These are phyloP conservation scores for Venturiaceae sp. DNA, from an alignment of 2,329 filamentous ascomycete species.

Conservation along the genomic window DNA sequence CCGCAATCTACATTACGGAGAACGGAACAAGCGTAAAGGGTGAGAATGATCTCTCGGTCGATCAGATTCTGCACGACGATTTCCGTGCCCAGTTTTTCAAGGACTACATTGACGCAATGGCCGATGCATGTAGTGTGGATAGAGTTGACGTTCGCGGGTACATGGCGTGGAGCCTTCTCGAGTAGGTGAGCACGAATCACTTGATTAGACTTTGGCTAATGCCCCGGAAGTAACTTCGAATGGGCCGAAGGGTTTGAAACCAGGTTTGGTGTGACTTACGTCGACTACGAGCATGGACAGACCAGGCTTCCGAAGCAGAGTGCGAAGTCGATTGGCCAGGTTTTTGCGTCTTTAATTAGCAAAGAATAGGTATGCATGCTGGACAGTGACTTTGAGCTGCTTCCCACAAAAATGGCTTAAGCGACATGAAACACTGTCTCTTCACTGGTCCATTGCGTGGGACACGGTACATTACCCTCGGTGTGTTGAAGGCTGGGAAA, in stretches of 20 bases:
- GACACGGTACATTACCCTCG: not conserved
- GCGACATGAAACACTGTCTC: not conserved
- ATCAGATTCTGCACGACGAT: constrained; percentile 68
- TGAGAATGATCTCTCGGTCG: constrained; percentile 64
- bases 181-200: constrained; percentile 39
- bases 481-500: not conserved
- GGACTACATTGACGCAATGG: constrained; percentile 68
- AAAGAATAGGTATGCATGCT: constrained; percentile 29
- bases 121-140: constrained; percentile 59
- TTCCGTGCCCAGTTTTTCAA: constrained; percentile 74
- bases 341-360: constrained; percentile 62
- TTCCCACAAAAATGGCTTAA: not conserved
- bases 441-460: not conserved
- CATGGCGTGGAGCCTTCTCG: constrained; percentile 80
- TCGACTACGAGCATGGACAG: constrained; percentile 73
- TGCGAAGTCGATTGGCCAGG: constrained; percentile 56
- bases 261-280: constrained; percentile 73
- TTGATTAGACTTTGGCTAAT: constrained; percentile 1
- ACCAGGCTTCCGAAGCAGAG: constrained; percentile 79
- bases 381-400: not conserved
- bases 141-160: constrained; percentile 73
- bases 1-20: constrained; percentile 80
- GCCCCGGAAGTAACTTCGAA: constrained; percentile 60
- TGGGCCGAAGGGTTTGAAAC: constrained; percentile 90
- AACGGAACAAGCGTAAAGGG: constrained; percentile 78